A percentile compares a stretch with the other conserved stretches of the same genome.
Evolutionary conservation across 2,329 filamentous ascomycete species (phyloP).

Genomic region (Trichoderma citrinoviride): DNA sequence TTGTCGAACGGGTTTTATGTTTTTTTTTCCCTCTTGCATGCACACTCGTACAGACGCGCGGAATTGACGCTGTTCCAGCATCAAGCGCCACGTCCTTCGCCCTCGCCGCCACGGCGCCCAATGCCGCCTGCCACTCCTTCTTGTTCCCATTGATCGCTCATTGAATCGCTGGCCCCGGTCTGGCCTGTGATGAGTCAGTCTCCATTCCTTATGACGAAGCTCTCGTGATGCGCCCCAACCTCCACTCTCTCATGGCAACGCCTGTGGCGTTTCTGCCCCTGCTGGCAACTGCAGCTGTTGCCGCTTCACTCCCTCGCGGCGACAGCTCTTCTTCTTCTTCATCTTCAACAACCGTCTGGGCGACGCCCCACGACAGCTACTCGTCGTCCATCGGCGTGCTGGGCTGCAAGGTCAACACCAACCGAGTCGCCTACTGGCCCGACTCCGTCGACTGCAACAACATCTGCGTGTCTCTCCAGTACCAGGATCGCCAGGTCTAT

Average conservation of each 20-base stretch:
- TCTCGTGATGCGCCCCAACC: constrained; percentile 1
- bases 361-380: constrained; percentile 56
- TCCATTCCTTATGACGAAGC: constrained; percentile 18
- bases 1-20: neutral
- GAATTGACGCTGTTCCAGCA: neutral
- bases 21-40: neutral
- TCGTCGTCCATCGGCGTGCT: constrained; percentile 58
- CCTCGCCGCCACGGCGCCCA: constrained; percentile 2
- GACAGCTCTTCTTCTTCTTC: neutral
- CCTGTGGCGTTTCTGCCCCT: neutral
- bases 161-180: neutral
- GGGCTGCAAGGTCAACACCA: constrained; percentile 60
- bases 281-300: neutral
- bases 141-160: neutral
- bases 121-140: constrained; percentile 17
- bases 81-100: neutral
- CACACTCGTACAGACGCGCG: neutral
- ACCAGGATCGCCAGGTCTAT: constrained; percentile 50
- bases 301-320: constrained; percentile 12
- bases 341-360: constrained; percentile 28
- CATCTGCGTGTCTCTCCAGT: constrained; percentile 53
- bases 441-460: constrained; percentile 52
- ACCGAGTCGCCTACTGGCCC: constrained; percentile 62
- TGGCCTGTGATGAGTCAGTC: constrained; percentile 1
- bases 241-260: constrained; percentile 8